Conservation (phyloP, 148 eudicot genomes). For the Heliamphora exappendiculata region DNA sequence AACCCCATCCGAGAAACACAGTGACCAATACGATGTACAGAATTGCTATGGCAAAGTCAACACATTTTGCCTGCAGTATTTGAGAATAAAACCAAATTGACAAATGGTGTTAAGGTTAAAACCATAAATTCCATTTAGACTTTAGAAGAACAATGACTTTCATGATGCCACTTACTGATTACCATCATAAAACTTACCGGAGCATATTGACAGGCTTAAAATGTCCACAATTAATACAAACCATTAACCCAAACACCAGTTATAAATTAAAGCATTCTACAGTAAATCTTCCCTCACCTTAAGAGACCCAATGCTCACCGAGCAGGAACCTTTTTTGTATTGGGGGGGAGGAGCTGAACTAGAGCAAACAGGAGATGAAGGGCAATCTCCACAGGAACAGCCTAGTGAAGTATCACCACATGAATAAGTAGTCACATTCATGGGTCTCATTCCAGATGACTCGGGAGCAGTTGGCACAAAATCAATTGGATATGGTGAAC, state of each 20-base stretch:
- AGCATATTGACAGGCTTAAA: neutral
- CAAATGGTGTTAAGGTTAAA: neutral
- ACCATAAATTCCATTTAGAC: neutral
- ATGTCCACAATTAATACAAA: neutral
- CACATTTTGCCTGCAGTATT: slow-evolving; percentile 78
- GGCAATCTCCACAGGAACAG: slow-evolving; percentile 99
- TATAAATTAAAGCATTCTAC: neutral
- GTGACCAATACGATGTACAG: slow-evolving; percentile 62
- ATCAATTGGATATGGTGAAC: slow-evolving; percentile 90
- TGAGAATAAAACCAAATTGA: slow-evolving; percentile 12
- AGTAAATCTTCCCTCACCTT: slow-evolving; percentile 38
- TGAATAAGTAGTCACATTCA: slow-evolving; percentile 87
- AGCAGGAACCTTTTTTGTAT: slow-evolving; percentile 55
- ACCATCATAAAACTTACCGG: neutral
- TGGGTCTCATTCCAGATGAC: slow-evolving; percentile 80
- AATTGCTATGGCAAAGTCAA: slow-evolving; percentile 66
- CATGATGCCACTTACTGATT: slow-evolving; percentile 1
- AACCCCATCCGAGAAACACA: slow-evolving; percentile 89
- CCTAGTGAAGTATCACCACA: slow-evolving; percentile 90
- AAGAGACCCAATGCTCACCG: slow-evolving; percentile 74
- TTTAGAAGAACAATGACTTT: neutral
- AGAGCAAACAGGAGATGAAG: slow-evolving; percentile 67
- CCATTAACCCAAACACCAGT: neutral
- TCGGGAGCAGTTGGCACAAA: slow-evolving; percentile 56
- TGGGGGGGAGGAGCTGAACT: slow-evolving; percentile 55